Evolutionary conservation across 345 rosid species (phyloP).

Genomic region (Triadica sebifera): DNA sequence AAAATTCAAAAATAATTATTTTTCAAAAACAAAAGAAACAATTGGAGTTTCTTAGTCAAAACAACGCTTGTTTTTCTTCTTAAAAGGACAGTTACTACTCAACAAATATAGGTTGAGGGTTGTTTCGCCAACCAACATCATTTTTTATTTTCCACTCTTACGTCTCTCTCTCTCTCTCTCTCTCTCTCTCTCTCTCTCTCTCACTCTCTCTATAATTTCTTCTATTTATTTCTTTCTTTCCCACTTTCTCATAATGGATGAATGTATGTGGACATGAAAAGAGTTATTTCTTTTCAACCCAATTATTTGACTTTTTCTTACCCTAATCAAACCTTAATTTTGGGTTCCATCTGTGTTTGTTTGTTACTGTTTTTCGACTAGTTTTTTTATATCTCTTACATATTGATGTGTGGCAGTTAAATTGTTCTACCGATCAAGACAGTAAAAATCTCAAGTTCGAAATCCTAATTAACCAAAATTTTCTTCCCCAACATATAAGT

Average conservation of each 20-base stretch:
- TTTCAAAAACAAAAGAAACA: constrained; percentile 13
- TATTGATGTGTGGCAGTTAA: too few species aligned
- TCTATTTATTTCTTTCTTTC: not conserved
- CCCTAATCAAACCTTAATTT: not conserved
- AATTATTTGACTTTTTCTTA: not conserved
- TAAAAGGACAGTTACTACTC: constrained; percentile 13
- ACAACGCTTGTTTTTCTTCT: constrained; percentile 13
- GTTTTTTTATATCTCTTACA: too few species aligned
- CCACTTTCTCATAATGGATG: not conserved
- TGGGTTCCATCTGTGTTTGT: not conserved
- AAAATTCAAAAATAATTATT: too few species aligned
- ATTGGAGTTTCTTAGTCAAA: constrained; percentile 19
- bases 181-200: too few species aligned
- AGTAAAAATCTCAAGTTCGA: too few species aligned
- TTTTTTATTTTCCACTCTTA: constrained; percentile 28
- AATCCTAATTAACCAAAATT: too few species aligned
- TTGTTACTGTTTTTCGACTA: not conserved
- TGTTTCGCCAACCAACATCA: constrained; percentile 38
- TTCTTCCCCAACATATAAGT: too few species aligned
- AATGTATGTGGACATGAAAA: not conserved
- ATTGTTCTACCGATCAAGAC: too few species aligned
- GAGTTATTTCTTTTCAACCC: not conserved
- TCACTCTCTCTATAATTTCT: too few species aligned
- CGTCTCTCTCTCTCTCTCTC: too few species aligned
- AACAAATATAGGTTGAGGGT: constrained; percentile 28